phyloP scores from a whole-genome alignment of 441 rosid genomes.

The Flueggea neowawraea region DNA sequence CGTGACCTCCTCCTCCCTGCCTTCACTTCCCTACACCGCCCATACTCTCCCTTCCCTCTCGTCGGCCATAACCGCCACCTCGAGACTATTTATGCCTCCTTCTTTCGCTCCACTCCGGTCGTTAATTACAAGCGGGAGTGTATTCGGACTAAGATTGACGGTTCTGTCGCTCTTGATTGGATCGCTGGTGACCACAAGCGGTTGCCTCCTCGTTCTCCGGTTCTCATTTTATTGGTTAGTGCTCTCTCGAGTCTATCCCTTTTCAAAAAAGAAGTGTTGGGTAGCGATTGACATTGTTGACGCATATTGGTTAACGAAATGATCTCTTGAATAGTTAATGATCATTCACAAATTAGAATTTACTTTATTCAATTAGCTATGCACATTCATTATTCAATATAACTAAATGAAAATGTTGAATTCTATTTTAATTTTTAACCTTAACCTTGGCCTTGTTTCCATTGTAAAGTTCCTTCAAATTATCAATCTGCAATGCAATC shows the following conservation, averaged over 20 bases:
- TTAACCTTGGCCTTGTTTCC: too few relatives aligned
- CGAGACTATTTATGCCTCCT: slow-evolving; percentile 87
- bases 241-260: background rate
- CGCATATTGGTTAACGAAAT: too few relatives aligned
- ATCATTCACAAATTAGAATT: too few relatives aligned
- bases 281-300: too few relatives aligned
- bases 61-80: slow-evolving; percentile 65
- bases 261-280: background rate
- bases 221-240: slow-evolving; percentile 67
- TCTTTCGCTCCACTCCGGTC: slow-evolving; percentile 50
- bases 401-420: too few relatives aligned
- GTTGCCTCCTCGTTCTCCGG: slow-evolving; percentile 52
- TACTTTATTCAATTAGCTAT: too few relatives aligned
- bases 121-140: slow-evolving; percentile 67
- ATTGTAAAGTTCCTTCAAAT: too few relatives aligned
- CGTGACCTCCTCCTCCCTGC: slow-evolving; percentile 50
- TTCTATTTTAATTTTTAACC: too few relatives aligned
- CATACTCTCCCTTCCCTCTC: slow-evolving; percentile 57
- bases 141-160: slow-evolving; percentile 55
- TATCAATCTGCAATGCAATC: too few relatives aligned
- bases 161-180: slow-evolving; percentile 85
- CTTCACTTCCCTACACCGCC: slow-evolving; percentile 35
- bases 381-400: too few relatives aligned
- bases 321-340: too few relatives aligned
- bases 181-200: slow-evolving; percentile 55